Evolutionary conservation across 1,284 basidiomycete genomes (phyloP).

Genomic region (Athelia psychrophila): DNA sequence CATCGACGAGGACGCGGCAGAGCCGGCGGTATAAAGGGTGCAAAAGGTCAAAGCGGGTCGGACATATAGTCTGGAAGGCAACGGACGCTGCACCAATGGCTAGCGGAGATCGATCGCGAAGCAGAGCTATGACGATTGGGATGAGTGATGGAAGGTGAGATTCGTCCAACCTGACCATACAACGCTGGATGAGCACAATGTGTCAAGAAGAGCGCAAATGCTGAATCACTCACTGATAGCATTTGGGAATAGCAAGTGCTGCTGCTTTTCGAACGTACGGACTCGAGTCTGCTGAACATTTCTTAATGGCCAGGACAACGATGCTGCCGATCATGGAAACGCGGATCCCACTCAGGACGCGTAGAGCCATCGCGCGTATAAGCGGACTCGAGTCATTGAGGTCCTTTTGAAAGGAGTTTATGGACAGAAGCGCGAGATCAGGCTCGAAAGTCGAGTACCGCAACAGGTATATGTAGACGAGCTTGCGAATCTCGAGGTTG

Average conservation of each 20-base stretch:
- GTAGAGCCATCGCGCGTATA: conserved; percentile 90
- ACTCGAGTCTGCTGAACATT: conserved; percentile 87
- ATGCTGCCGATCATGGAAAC: conserved; percentile 86
- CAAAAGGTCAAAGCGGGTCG: conserved; percentile 81
- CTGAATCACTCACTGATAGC: conserved; percentile 64
- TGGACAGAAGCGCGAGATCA: conserved; percentile 92
- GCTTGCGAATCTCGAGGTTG: conserved; percentile 92
- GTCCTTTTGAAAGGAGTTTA: conserved; percentile 99
- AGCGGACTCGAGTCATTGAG: conserved; percentile 89
- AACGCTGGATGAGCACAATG: neutral
- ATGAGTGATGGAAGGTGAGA: conserved; percentile 73
- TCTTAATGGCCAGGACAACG: conserved; percentile 87
- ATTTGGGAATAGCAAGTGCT: conserved; percentile 86
- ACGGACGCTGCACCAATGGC: conserved; percentile 85
- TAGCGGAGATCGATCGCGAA: conserved; percentile 83
- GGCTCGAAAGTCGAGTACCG: conserved; percentile 92
- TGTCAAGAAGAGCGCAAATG: conserved; percentile 2
- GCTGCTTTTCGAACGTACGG: conserved; percentile 94
- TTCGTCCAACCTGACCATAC: conserved; percentile 64
- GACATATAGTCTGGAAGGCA: conserved; percentile 84
- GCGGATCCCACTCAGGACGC: conserved; percentile 91
- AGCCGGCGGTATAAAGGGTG: conserved; percentile 88
- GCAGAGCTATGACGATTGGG: conserved; percentile 70
- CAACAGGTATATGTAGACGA: conserved; percentile 96
- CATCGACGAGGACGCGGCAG: conserved; percentile 83